Conservation (phyloP, 495 filamentous ascomycete species). For the Tuber magnatum region DNA sequence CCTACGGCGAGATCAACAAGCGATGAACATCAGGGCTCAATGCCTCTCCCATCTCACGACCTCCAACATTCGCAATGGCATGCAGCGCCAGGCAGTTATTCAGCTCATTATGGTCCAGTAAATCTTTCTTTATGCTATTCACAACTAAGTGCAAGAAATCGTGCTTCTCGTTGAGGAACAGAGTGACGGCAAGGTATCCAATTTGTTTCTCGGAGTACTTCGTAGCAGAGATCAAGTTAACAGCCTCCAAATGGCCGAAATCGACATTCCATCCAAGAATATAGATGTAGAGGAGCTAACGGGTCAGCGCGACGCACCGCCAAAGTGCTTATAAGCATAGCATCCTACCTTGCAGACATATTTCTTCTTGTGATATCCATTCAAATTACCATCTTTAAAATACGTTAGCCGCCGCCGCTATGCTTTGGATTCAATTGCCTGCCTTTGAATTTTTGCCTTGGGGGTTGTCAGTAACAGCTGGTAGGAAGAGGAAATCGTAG, state of each 20-base stretch:
- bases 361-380: conserved; percentile 99
- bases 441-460: conserved; percentile 71
- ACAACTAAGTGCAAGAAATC: conserved; percentile 93
- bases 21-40: conserved; percentile 88
- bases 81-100: conserved; percentile 98
- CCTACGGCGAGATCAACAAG: conserved; percentile 90
- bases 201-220: conserved; percentile 99
- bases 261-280: conserved; percentile 99
- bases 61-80: conserved; percentile 96
- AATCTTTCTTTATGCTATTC: conserved; percentile 95
- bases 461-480: conserved; percentile 22
- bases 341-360: conserved; percentile 90
- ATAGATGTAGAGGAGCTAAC: conserved; percentile 89
- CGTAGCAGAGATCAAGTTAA: conserved; percentile 90
- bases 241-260: conserved; percentile 95
- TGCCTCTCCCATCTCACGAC: conserved; percentile 94
- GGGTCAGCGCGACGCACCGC: conserved; percentile 36
- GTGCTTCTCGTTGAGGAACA: conserved; percentile 95
- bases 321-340: not conserved
- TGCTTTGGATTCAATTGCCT: conserved; percentile 31
- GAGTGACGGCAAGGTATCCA: conserved; percentile 92
- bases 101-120: conserved; percentile 89
- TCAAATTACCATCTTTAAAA: conserved; percentile 68
- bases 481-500: conserved; percentile 6
- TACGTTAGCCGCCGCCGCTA: conserved; percentile 32